phyloP scores from a whole-genome alignment of 169 alveolate species.

The Perkinsus olseni region DNA sequence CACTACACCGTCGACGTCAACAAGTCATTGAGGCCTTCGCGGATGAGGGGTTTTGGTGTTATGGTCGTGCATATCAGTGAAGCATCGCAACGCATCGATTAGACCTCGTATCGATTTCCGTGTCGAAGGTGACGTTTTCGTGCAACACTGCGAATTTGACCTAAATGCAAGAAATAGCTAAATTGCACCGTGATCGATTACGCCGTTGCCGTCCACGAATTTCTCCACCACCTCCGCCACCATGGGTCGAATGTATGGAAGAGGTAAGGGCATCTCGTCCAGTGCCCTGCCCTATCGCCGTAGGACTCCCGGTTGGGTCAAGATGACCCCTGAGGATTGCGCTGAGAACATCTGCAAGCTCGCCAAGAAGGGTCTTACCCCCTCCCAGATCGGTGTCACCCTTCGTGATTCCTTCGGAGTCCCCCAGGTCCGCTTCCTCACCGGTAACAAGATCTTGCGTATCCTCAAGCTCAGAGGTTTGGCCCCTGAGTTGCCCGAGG shows the following conservation, averaged over 20 bases:
- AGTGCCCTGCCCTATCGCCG: constrained; percentile 94
- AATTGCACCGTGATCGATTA: background rate
- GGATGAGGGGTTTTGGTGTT: too few species aligned
- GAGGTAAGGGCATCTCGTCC: constrained; percentile 79
- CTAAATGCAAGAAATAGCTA: background rate
- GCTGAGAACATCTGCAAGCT: constrained; percentile 85
- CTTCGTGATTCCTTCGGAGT: constrained; percentile 95
- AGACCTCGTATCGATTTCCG: too few species aligned
- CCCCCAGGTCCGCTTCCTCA: constrained; percentile 90
- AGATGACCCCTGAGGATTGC: constrained; percentile 84
- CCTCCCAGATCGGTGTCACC: constrained; percentile 95
- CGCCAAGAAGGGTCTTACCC: constrained; percentile 97
- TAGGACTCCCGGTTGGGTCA: constrained; percentile 93
- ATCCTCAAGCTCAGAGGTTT: constrained; percentile 86
- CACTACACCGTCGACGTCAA: too few species aligned
- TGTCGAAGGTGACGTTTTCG: background rate
- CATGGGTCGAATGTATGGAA: constrained; percentile 86
- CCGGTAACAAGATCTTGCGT: constrained; percentile 92
- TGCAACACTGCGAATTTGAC: background rate
- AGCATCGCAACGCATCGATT: too few species aligned
- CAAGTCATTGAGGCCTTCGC: too few species aligned
- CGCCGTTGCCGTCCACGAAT: background rate
- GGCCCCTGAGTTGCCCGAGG: constrained; percentile 98
- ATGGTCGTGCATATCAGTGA: too few species aligned
- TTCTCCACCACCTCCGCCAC: constrained; percentile 11